phyloP scores from a whole-genome alignment of 768 basidiomycete species.

The Tylopilus intermedius region DNA sequence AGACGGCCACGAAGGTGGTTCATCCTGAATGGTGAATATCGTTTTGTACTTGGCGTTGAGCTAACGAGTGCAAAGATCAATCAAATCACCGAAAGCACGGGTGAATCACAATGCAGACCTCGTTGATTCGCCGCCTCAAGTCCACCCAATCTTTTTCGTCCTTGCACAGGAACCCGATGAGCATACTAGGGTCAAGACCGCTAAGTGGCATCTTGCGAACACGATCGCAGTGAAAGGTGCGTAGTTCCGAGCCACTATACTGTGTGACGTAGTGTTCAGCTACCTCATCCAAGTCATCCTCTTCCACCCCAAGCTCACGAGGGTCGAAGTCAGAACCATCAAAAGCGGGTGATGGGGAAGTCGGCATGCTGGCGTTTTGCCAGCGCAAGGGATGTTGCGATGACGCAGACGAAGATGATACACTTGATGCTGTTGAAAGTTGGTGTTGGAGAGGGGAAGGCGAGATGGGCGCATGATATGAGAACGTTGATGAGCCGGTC shows the following conservation, averaged over 20 bases:
- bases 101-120: constrained; percentile 45
- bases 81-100: constrained; percentile 3
- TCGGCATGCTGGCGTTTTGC: constrained; percentile 23
- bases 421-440: constrained; percentile 41
- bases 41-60: constrained; percentile 50
- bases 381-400: constrained; percentile 30
- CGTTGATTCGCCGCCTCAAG: constrained; percentile 62
- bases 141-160: constrained; percentile 85
- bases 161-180: constrained; percentile 85
- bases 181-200: constrained; percentile 93
- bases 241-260: constrained; percentile 68
- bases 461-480: constrained; percentile 54
- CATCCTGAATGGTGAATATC: constrained; percentile 85
- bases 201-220: constrained; percentile 91
- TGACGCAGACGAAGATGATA: constrained; percentile 29
- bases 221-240: constrained; percentile 94
- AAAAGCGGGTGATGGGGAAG: constrained; percentile 18
- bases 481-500: constrained; percentile 47
- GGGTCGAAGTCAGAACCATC: constrained; percentile 32
- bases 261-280: constrained; percentile 67
- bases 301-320: constrained; percentile 33
- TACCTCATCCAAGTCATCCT: constrained; percentile 37
- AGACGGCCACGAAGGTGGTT: constrained; percentile 77
- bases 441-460: constrained; percentile 67
- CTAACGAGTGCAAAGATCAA: constrained; percentile 5